Conservation (phyloP, 768 basidiomycete species). For the Mycena kentingensis region DNA sequence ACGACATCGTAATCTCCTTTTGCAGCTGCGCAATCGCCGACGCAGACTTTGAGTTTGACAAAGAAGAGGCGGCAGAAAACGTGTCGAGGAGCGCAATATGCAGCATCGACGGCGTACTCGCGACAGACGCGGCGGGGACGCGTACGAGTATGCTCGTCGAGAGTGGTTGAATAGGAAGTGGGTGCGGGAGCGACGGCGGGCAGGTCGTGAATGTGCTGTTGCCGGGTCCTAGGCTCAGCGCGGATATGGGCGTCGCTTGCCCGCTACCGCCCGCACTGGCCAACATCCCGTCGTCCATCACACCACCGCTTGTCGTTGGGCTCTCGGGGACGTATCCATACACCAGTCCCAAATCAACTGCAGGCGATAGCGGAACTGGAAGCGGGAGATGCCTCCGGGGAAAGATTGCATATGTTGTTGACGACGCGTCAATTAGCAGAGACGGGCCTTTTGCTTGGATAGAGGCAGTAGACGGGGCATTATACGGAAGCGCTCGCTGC, state of each 20-base stretch:
- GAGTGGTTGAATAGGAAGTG: constrained; percentile 53
- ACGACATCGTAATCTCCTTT: constrained; percentile 66
- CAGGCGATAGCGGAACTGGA: constrained; percentile 34
- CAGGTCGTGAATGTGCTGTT: constrained; percentile 22
- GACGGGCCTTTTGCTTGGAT: constrained; percentile 26
- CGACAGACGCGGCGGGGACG: constrained; percentile 46
- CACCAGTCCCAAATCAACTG: constrained; percentile 36
- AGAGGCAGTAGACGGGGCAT: constrained; percentile 25
- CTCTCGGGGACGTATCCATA: constrained; percentile 38
- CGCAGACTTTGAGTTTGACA: constrained; percentile 31
- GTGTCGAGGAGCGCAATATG: constrained; percentile 64
- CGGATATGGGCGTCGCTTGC: not conserved
- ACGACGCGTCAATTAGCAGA: constrained; percentile 48
- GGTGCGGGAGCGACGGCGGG: constrained; percentile 25
- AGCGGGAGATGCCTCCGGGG: constrained; percentile 46
- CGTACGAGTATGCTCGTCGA: constrained; percentile 62
- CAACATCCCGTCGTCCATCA: not conserved
- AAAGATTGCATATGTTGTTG: constrained; percentile 53
- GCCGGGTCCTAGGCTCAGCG: not conserved
- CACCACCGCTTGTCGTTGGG: not conserved
- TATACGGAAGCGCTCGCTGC: constrained; percentile 20
- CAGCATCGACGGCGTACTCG: constrained; percentile 52
- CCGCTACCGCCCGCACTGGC: too few species aligned
- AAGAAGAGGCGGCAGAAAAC: constrained; percentile 37
- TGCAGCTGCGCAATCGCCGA: constrained; percentile 32